phyloP scores from a whole-genome alignment of 2,329 filamentous ascomycete genomes.

The Xenoacremonium recifei region DNA sequence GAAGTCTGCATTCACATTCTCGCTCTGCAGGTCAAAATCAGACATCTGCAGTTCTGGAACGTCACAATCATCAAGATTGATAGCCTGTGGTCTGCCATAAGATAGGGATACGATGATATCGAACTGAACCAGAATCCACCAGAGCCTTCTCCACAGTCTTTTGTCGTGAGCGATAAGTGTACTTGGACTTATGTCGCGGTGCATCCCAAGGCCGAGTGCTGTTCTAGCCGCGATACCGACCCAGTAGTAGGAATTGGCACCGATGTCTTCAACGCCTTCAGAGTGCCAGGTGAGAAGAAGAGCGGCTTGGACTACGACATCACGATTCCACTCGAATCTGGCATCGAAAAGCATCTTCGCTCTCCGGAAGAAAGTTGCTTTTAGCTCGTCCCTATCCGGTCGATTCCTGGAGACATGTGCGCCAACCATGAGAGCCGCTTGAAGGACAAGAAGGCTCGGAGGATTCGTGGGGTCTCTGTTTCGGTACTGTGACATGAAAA shows the following conservation, averaged over 20 bases:
- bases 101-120: slow-evolving; percentile 9
- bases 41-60: neutral
- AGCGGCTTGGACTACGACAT: slow-evolving; percentile 47
- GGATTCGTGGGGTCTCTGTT: slow-evolving; percentile 1
- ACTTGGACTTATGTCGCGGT: slow-evolving; percentile 19
- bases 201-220: slow-evolving; percentile 50
- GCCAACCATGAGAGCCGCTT: slow-evolving; percentile 4
- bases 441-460: neutral
- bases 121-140: slow-evolving; percentile 14
- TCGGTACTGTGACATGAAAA: slow-evolving; percentile 2
- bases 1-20: slow-evolving; percentile 1
- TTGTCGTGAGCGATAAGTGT: slow-evolving; percentile 5
- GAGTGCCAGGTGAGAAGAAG: slow-evolving; percentile 51
- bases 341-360: slow-evolving; percentile 50
- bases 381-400: slow-evolving; percentile 14
- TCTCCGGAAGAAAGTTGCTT: slow-evolving; percentile 46
- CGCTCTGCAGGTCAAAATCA: slow-evolving; percentile 1
- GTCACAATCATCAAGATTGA: slow-evolving; percentile 8
- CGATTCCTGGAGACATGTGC: slow-evolving; percentile 1
- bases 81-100: slow-evolving; percentile 7
- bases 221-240: slow-evolving; percentile 47
- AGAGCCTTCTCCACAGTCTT: slow-evolving; percentile 6
- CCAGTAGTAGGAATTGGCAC: slow-evolving; percentile 46
- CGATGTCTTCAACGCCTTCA: slow-evolving; percentile 48
- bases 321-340: slow-evolving; percentile 47